Evolutionary conservation across 1,139 yeast species (phyloP).

Genomic region (Yamadazyma sp.): DNA sequence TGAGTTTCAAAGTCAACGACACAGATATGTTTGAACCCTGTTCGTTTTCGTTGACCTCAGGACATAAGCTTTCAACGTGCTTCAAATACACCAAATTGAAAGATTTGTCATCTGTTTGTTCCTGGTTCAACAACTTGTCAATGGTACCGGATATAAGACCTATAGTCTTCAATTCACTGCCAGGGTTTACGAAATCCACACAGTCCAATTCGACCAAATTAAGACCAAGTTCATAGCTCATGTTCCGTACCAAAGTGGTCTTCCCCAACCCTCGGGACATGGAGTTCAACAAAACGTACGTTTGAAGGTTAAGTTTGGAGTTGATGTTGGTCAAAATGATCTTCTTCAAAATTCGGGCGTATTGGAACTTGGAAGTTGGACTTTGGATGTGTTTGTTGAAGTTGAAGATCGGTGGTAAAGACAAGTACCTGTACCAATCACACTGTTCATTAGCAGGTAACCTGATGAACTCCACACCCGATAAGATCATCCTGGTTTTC

Average conservation of each 20-base stretch:
- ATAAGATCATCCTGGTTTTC: slow-evolving; percentile 65
- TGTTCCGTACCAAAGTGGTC: slow-evolving; percentile 55
- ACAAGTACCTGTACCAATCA: slow-evolving; percentile 53
- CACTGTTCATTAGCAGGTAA: slow-evolving; percentile 35
- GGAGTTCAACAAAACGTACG: slow-evolving; percentile 69
- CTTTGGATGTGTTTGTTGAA: slow-evolving; percentile 20
- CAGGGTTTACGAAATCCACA: slow-evolving; percentile 58
- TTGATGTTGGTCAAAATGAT: slow-evolving; percentile 47
- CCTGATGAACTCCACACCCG: slow-evolving; percentile 52
- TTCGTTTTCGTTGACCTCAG: slow-evolving; percentile 61
- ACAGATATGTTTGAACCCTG: slow-evolving; percentile 58
- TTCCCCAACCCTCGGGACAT: slow-evolving; percentile 81
- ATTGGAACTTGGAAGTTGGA: slow-evolving; percentile 33
- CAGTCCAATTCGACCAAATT: slow-evolving; percentile 74
- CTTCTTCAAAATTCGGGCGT: slow-evolving; percentile 54
- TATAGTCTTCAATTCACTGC: slow-evolving; percentile 76
- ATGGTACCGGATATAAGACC: slow-evolving; percentile 77
- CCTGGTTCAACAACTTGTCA: slow-evolving; percentile 48
- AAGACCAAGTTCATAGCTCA: slow-evolving; percentile 61
- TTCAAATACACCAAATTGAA: slow-evolving; percentile 56
- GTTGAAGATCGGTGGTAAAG: slow-evolving; percentile 40
- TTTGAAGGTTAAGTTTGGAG: slow-evolving; percentile 45
- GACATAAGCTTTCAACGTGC: slow-evolving; percentile 76
- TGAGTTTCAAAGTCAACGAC: slow-evolving; percentile 59
- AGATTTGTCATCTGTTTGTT: slow-evolving; percentile 16